Conservation (phyloP, 176 grass and related monocot genomes). For the Aegilops longissima region DNA sequence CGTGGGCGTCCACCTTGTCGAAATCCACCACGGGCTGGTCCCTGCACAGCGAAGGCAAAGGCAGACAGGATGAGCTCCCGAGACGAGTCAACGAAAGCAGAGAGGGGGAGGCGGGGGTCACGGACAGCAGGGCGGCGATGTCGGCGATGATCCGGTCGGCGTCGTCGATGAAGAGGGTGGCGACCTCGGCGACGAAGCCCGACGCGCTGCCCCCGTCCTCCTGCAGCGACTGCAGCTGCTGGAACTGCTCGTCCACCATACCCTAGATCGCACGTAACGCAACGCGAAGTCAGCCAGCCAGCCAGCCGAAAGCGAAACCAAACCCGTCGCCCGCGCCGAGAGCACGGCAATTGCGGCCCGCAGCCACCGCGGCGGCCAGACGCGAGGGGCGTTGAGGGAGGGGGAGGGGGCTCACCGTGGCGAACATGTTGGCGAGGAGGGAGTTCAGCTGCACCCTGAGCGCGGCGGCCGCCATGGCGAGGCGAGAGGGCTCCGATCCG, state of each 20-base stretch:
- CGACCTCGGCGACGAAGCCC: constrained; percentile 68
- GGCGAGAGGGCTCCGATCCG: not conserved
- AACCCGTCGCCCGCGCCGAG: not conserved
- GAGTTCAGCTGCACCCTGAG: constrained; percentile 59
- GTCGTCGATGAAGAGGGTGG: constrained; percentile 77
- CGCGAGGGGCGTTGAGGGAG: too few species aligned
- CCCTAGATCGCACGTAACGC: constrained; percentile 40
- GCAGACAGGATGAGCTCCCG: not conserved
- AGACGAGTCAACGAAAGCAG: not conserved
- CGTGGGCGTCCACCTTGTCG: constrained; percentile 62
- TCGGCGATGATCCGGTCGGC: constrained; percentile 59
- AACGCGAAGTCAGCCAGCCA: not conserved
- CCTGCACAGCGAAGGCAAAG: constrained; percentile 22
- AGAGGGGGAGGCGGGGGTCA: not conserved
- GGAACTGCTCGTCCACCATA: constrained; percentile 79
- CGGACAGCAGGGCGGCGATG: constrained; percentile 56
- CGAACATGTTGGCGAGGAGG: constrained; percentile 55
- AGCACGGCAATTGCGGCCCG: not conserved
- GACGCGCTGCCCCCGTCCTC: constrained; percentile 54
- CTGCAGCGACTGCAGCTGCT: constrained; percentile 81
- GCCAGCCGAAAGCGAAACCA: not conserved
- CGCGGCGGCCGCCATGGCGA: constrained; percentile 47
- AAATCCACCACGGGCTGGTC: constrained; percentile 66
- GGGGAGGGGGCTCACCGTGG: constrained; percentile 20
- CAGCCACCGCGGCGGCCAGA: too few species aligned